phyloP scores from a whole-genome alignment of 1,284 basidiomycete species.

The Schizophyllum amplum region DNA sequence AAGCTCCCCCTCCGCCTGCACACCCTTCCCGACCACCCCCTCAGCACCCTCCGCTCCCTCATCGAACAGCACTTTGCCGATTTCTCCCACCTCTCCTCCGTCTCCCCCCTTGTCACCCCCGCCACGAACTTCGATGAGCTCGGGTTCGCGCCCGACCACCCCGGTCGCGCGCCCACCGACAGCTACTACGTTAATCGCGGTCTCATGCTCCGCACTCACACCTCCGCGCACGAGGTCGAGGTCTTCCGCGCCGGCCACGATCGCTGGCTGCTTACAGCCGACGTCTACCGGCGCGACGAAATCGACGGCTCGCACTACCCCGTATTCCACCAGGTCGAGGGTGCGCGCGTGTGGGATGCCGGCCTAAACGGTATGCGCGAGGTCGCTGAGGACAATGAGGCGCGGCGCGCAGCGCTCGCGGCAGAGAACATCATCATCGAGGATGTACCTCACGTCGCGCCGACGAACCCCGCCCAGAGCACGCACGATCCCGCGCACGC shows the following conservation, averaged over 20 bases:
- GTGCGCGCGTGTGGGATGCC: slow-evolving; percentile 72
- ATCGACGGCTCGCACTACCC: slow-evolving; percentile 97
- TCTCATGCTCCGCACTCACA: slow-evolving; percentile 94
- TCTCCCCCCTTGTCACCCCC: slow-evolving; percentile 86
- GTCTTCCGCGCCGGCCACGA: slow-evolving; percentile 74
- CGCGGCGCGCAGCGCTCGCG: slow-evolving; percentile 54
- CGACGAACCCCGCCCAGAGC: slow-evolving; percentile 76
- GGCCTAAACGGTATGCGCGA: slow-evolving; percentile 46
- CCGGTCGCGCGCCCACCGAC: slow-evolving; percentile 84
- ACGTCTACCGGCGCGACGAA: slow-evolving; percentile 97
- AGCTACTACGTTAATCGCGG: slow-evolving; percentile 93
- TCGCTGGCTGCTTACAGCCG: slow-evolving; percentile 91
- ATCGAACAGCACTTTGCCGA: slow-evolving; percentile 80
- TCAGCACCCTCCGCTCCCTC: slow-evolving; percentile 76
- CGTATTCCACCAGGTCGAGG: slow-evolving; percentile 99
- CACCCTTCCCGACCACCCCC: slow-evolving; percentile 72
- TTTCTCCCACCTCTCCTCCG: slow-evolving; percentile 61
- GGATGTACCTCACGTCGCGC: slow-evolving; percentile 71
- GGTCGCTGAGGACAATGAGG: slow-evolving; percentile 56
- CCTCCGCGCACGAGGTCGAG: slow-evolving; percentile 95
- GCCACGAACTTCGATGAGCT: slow-evolving; percentile 96
- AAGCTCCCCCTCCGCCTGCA: slow-evolving; percentile 72
- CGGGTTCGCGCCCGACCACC: slow-evolving; percentile 90
- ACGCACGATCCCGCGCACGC: slow-evolving; percentile 69
- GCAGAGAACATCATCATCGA: slow-evolving; percentile 76